Percentiles rank a stretch among this genome's conserved stretches.
Conservation (phyloP, 1,284 basidiomycete genomes). For the Leccinum subrobustum region DNA sequence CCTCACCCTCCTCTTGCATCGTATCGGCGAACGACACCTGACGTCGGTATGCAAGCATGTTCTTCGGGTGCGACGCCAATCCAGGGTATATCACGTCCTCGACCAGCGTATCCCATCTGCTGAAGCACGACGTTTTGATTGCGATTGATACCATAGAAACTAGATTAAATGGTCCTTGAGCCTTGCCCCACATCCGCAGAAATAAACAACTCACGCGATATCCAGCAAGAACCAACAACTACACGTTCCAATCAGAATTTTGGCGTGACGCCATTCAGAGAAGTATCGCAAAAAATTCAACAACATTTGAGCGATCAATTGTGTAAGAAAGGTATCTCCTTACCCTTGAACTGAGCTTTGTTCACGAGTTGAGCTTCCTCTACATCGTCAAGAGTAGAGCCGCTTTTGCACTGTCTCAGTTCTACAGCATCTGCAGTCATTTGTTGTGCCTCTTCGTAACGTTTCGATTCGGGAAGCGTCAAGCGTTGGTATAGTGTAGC, state of each 20-base stretch:
- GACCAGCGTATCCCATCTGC: constrained; percentile 64
- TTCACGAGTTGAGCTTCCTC: constrained; percentile 19
- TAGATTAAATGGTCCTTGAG: constrained; percentile 19
- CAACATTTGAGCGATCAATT: neutral
- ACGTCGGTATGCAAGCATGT: constrained; percentile 57
- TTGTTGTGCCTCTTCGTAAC: constrained; percentile 48
- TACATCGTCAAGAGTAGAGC: constrained; percentile 4
- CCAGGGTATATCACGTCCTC: constrained; percentile 78
- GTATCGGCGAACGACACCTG: constrained; percentile 66
- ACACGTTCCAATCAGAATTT: constrained; percentile 52
- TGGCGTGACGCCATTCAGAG: constrained; percentile 55
- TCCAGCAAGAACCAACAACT: constrained; percentile 58
- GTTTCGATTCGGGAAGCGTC: constrained; percentile 68
- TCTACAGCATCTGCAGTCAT: constrained; percentile 30
- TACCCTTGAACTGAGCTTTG: constrained; percentile 42
- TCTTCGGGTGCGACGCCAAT: constrained; percentile 55
- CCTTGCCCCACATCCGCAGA: neutral
- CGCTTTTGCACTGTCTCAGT: constrained; percentile 34
- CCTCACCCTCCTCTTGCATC: constrained; percentile 37
- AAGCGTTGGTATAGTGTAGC: constrained; percentile 71
- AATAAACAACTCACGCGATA: constrained; percentile 40
- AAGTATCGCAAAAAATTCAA: constrained; percentile 52
- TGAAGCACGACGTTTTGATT: constrained; percentile 75
- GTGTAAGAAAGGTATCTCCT: neutral
- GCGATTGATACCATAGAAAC: constrained; percentile 77